Evolutionary conservation across 2,329 filamentous ascomycete species (phyloP).

Genomic region (Diaporthe batatas): DNA sequence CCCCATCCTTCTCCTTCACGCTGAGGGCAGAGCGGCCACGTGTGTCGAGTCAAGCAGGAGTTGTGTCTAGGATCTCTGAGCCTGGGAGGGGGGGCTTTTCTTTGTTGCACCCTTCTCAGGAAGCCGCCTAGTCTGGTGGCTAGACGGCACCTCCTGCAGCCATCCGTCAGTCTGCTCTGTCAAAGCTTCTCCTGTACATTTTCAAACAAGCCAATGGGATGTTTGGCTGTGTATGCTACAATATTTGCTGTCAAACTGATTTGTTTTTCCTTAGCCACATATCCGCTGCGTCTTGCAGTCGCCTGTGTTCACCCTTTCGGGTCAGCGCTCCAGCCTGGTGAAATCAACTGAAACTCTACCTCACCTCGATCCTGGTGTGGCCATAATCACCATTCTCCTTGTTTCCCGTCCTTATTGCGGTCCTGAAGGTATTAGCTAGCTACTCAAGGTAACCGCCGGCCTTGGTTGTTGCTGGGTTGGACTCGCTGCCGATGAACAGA

Average conservation of each 20-base stretch:
- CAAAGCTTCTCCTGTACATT: constrained; percentile 53
- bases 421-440: constrained; percentile 20
- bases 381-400: constrained; percentile 26
- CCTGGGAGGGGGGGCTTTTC: constrained; percentile 52
- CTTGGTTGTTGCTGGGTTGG: not conserved
- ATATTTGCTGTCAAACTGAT: constrained; percentile 61
- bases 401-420: constrained; percentile 20
- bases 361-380: constrained; percentile 52
- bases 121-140: constrained; percentile 53
- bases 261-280: constrained; percentile 51
- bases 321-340: constrained; percentile 52
- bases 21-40: constrained; percentile 57
- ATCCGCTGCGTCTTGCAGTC: constrained; percentile 56
- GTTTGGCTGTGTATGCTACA: constrained; percentile 54
- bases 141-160: constrained; percentile 63
- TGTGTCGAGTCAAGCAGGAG: constrained; percentile 68
- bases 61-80: constrained; percentile 52
- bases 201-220: constrained; percentile 57
- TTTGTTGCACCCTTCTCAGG: constrained; percentile 61
- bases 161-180: constrained; percentile 58
- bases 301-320: constrained; percentile 56
- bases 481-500: constrained; percentile 34
- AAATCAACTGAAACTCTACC: constrained; percentile 56
- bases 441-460: constrained; percentile 23
- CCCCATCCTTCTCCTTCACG: constrained; percentile 39